These are phyloP conservation scores for Trypethelium eluteriae DNA, from an alignment of 495 filamentous ascomycete genomes.

Conservation along the genomic window DNA sequence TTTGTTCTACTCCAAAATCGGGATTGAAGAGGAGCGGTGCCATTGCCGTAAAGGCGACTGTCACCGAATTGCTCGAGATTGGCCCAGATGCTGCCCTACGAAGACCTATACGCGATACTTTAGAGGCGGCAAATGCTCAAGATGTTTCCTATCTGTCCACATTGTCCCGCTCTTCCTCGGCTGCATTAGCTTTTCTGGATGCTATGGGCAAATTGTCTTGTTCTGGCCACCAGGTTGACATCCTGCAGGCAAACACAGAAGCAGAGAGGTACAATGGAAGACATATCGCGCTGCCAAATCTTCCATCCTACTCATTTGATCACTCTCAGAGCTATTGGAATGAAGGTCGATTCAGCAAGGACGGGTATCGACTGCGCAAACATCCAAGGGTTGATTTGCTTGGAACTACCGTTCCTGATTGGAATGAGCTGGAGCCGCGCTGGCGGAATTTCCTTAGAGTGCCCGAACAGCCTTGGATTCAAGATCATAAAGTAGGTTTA, in stretches of 20 bases:
- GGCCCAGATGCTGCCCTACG: slow-evolving; percentile 15
- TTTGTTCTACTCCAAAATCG: background rate
- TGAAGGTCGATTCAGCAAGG: slow-evolving; percentile 38
- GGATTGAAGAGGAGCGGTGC: slow-evolving; percentile 4
- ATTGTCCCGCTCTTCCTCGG: background rate
- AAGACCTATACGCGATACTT: slow-evolving; percentile 1
- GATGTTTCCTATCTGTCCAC: background rate
- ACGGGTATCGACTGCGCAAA: slow-evolving; percentile 40
- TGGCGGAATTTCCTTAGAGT: slow-evolving; percentile 51
- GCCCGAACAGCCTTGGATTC: slow-evolving; percentile 47
- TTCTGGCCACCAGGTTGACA: background rate
- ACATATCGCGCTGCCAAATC: background rate
- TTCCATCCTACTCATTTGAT: background rate
- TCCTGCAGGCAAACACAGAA: background rate
- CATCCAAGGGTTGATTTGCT: slow-evolving; percentile 47
- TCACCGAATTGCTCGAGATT: slow-evolving; percentile 15
- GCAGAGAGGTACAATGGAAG: no score
- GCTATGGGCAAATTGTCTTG: background rate
- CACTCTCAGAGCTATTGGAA: slow-evolving; percentile 10
- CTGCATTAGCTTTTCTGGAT: background rate
- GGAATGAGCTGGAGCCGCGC: slow-evolving; percentile 41
- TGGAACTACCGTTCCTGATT: slow-evolving; percentile 43
- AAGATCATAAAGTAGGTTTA: slow-evolving; percentile 37
- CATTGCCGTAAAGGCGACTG: background rate
- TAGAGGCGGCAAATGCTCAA: background rate